Base-by-base conservation (phyloP, 805 yeast species). In the Kluyveromyces lactis region DNA sequence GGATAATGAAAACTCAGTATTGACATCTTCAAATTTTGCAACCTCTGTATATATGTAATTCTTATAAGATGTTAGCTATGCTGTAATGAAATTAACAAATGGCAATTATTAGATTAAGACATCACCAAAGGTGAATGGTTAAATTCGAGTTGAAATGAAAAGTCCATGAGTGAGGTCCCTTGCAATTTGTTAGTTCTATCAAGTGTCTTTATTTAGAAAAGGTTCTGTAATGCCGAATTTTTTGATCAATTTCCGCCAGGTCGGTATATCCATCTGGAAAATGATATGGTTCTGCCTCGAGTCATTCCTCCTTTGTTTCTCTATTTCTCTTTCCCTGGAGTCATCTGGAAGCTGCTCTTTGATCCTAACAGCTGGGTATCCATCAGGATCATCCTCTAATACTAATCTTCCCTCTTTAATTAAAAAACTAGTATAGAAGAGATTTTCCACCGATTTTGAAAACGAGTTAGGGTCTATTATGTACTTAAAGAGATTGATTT, bases 351-450 rank as follows among this genome's bases (percentile, higher is more conserved):
- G 34, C 2, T 50, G 43, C 15, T 62, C 64, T 37, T 63, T 58
- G 4, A 56, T 49, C 10, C 66, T 58, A 21, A 68, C 54, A 23
- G 64, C 57, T 1, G 79, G 72, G 41, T 63, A 65, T 0, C 69
- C 71, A n/a, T 69, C 69, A 3, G 63, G 64, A 41, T 73, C 78
- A 33, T 67, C 69, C n/a, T 67, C 74, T 17, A 86, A 48, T 18
- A 66, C 62, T 26, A 86, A 58, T 48, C 68, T 75, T 0, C 84
- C 87, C 50, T 85, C 94, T 50, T 79, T 74, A 2, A 86, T 74
- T 33, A 90, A 62, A 51, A 89, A 87, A 55, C 95, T 82, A 0
- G 85, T 71, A 52, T 79, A 84, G 51, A 89, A 89, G 50, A 90
- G 61, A 53, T 86, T 86, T 56, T 90, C 97, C 2, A 89, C 79